A percentile compares a stretch with the other conserved stretches of the same genome.
phyloP scores from a whole-genome alignment of 192 early-diverging fungal species.

The Podila horticola region DNA sequence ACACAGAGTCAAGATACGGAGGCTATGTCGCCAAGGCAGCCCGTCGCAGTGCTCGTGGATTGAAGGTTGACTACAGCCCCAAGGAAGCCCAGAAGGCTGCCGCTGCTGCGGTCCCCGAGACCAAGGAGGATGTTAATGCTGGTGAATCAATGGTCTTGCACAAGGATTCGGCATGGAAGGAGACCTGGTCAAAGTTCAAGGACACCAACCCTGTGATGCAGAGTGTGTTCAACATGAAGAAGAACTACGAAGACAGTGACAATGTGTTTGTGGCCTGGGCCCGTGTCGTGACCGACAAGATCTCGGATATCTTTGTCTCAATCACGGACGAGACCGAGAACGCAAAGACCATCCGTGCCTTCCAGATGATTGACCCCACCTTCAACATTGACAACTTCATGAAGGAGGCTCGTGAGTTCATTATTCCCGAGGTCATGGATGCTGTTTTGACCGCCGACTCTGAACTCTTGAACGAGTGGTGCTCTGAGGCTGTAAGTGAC shows the following conservation, averaged over 20 bases:
- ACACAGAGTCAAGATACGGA: slow-evolving; percentile 75
- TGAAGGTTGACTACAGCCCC: slow-evolving; percentile 36
- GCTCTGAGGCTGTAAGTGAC: slow-evolving; percentile 85
- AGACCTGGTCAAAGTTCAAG: slow-evolving; percentile 93
- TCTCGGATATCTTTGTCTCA: slow-evolving; percentile 78
- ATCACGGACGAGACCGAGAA: slow-evolving; percentile 95
- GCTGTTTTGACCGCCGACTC: slow-evolving; percentile 90
- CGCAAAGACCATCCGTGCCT: slow-evolving; percentile 85
- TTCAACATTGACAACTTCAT: slow-evolving; percentile 91
- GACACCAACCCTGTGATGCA: slow-evolving; percentile 88
- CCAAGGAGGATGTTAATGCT: slow-evolving; percentile 55
- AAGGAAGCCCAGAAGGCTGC: slow-evolving; percentile 48
- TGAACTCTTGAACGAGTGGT: slow-evolving; percentile 89
- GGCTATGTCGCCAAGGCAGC: slow-evolving; percentile 83
- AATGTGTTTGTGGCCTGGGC: slow-evolving; percentile 83
- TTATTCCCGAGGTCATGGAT: slow-evolving; percentile 96
- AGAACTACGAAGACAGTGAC: slow-evolving; percentile 90
- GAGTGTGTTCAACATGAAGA: slow-evolving; percentile 78
- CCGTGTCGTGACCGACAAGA: slow-evolving; percentile 78
- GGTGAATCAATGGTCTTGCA: slow-evolving; percentile 85
- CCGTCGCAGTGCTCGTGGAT: slow-evolving; percentile 64
- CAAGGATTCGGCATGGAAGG: slow-evolving; percentile 88
- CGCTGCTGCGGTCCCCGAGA: slow-evolving; percentile 50
- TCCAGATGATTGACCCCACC: slow-evolving; percentile 85
- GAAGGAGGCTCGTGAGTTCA: slow-evolving; percentile 90